These are phyloP conservation scores for Endothia cerciana DNA, from an alignment of 2,329 filamentous ascomycete species.

Conservation along the genomic window DNA sequence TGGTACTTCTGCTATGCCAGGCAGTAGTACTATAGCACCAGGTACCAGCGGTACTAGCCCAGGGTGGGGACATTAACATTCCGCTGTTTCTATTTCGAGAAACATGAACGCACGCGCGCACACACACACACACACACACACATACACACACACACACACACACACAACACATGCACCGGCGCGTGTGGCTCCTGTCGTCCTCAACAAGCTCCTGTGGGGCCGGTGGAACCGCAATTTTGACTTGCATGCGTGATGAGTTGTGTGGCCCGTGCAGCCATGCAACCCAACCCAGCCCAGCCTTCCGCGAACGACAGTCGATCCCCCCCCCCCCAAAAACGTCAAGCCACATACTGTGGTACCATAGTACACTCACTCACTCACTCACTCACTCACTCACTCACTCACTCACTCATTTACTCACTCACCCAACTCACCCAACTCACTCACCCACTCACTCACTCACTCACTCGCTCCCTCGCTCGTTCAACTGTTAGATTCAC, in stretches of 20 bases:
- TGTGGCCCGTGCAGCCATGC: not conserved
- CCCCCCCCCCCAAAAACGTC: not conserved
- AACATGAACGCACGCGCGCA: not conserved
- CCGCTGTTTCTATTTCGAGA: constrained; percentile 13
- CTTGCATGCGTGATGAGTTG: constrained; percentile 12
- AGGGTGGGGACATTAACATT: not conserved
- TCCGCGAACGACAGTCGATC: constrained; percentile 1
- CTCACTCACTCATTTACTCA: too few relatives aligned
- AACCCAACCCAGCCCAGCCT: not conserved
- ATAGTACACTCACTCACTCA: not conserved
- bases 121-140: too few relatives aligned
- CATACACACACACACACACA: too few relatives aligned
- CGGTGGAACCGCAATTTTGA: constrained; percentile 13
- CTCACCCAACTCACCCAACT: too few relatives aligned
- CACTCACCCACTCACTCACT: too few relatives aligned
- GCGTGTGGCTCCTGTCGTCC: constrained; percentile 5
- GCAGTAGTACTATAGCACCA: not conserved
- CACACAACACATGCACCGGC: not conserved
- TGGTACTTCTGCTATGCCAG: not conserved
- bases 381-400: too few relatives aligned
- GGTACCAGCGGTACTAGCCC: not conserved
- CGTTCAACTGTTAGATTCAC: not conserved
- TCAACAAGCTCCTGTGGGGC: constrained; percentile 9
- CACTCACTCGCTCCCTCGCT: too few relatives aligned
- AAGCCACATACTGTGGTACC: not conserved